A percentile compares a stretch with the other conserved stretches of the same genome.
These are phyloP conservation scores for Neurospora sp. DNA, from an alignment of 495 filamentous ascomycete genomes.

Conservation along the genomic window DNA sequence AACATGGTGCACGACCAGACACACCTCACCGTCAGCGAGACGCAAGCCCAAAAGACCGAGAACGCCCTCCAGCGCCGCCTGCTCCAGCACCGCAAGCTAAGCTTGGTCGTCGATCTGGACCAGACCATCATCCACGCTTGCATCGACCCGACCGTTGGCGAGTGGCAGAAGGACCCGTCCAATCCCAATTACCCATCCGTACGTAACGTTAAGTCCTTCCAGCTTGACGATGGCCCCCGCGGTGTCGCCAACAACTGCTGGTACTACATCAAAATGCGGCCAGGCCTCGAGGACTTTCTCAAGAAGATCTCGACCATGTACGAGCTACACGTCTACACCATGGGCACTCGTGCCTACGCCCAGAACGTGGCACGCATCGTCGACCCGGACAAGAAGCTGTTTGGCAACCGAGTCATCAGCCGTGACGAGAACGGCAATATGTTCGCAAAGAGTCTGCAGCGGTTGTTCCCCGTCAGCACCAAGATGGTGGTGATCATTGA, in stretches of 20 bases:
- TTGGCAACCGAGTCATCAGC: constrained; percentile 89
- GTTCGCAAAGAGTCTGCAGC: constrained; percentile 77
- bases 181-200: constrained; percentile 90
- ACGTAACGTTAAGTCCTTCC: constrained; percentile 76
- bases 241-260: constrained; percentile 55
- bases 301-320: constrained; percentile 69
- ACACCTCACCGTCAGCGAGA: constrained; percentile 58
- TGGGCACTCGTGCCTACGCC: constrained; percentile 94
- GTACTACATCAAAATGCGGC: constrained; percentile 99
- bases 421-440: constrained; percentile 93
- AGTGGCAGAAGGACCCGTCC: constrained; percentile 81
- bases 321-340: constrained; percentile 97
- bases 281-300: constrained; percentile 76
- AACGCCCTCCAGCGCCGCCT: constrained; percentile 76
- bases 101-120: constrained; percentile 92
- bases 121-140: constrained; percentile 98
- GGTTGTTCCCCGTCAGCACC: constrained; percentile 91
- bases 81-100: constrained; percentile 68
- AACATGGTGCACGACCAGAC: constrained; percentile 90
- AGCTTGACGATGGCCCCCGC: constrained; percentile 75
- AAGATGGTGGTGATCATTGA: constrained; percentile 99
- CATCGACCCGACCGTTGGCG: constrained; percentile 88
- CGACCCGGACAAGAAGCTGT: constrained; percentile 80
- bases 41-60: constrained; percentile 71
- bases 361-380: constrained; percentile 85